A percentile compares a stretch with the other conserved stretches of the same genome.
Conservation (phyloP, 164 flowering plant species). For the Cinnamomum micranthum region DNA sequence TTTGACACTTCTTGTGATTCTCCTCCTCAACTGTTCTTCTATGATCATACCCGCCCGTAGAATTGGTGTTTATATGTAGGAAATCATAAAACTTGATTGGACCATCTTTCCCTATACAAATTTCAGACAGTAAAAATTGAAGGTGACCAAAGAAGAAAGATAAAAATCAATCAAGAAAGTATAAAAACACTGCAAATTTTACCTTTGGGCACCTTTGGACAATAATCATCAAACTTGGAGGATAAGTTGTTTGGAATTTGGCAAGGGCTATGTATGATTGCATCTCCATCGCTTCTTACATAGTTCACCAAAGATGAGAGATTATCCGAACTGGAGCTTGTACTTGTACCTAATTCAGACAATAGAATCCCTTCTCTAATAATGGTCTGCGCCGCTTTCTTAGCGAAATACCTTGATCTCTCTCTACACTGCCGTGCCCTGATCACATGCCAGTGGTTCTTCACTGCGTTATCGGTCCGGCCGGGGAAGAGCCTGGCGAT, state of each 20-base stretch:
- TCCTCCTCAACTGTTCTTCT: slow-evolving; percentile 47
- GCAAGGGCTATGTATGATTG: slow-evolving; percentile 10
- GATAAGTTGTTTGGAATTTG: slow-evolving; percentile 4
- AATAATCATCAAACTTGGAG: background rate
- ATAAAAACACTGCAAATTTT: background rate
- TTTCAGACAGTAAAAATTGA: background rate
- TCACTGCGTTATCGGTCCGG: slow-evolving; percentile 70
- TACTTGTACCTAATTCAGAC: background rate
- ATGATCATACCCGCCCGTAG: slow-evolving; percentile 45
- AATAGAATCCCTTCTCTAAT: slow-evolving; percentile 7
- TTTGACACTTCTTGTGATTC: slow-evolving; percentile 11
- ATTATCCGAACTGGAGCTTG: slow-evolving; percentile 8
- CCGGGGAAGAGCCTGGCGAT: slow-evolving; percentile 66
- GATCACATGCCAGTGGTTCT: slow-evolving; percentile 75
- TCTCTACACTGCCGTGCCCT: slow-evolving; percentile 53
- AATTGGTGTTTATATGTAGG: slow-evolving; percentile 54
- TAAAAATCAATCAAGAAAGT: background rate
- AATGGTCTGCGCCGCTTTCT: slow-evolving; percentile 24
- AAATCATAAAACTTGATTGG: slow-evolving; percentile 60
- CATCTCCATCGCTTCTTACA: slow-evolving; percentile 7
- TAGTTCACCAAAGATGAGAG: slow-evolving; percentile 19
- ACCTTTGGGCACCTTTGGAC: slow-evolving; percentile 13
- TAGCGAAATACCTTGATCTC: slow-evolving; percentile 36
- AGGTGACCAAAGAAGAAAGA: background rate
- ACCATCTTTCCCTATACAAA: slow-evolving; percentile 30